These are phyloP conservation scores for Caloboletus inedulis DNA, from an alignment of 1,284 basidiomycete genomes.

Conservation along the genomic window DNA sequence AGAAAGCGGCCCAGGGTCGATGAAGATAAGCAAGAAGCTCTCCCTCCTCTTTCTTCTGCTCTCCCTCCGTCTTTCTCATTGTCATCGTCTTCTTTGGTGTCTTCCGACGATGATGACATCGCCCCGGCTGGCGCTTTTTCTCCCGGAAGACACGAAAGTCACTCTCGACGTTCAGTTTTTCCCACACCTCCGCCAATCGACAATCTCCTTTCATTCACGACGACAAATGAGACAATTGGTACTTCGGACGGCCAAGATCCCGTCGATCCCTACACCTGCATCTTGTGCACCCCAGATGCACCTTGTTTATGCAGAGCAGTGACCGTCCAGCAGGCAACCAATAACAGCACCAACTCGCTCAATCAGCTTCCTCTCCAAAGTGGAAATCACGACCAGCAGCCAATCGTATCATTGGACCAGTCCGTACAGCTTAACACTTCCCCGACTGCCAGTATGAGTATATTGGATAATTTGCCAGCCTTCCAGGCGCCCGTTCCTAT, in stretches of 20 bases:
- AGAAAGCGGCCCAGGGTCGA: conserved; percentile 45
- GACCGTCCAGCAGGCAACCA: conserved; percentile 43
- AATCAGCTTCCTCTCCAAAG: conserved; percentile 14
- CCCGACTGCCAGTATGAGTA: conserved; percentile 39
- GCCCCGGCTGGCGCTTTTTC: conserved; percentile 4
- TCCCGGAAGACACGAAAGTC: conserved; percentile 6
- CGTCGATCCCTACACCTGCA: conserved; percentile 45
- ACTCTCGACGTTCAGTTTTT: conserved; percentile 20
- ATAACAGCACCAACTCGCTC: conserved; percentile 7
- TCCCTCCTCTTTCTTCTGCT: conserved; percentile 31
- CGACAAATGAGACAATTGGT: conserved; percentile 9
- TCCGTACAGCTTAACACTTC: conserved; percentile 14
- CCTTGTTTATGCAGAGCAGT: conserved; percentile 74
- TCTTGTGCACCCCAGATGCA: conserved; percentile 67
- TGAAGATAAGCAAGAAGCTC: conserved; percentile 31
- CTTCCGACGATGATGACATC: conserved; percentile 19
- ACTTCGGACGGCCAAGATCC: conserved; percentile 31
- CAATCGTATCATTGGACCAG: conserved; percentile 27
- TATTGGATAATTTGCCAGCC: conserved; percentile 71
- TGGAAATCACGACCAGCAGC: conserved; percentile 19
- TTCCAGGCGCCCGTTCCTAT: conserved; percentile 77
- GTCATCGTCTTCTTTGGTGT: conserved; percentile 16
- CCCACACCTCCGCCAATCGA: conserved; percentile 26
- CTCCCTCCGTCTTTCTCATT: conserved; percentile 26
- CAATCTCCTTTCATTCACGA: conserved; percentile 36